Base-by-base conservation (phyloP, 129 eudicot species). In the Dittrichia graveolens region DNA sequence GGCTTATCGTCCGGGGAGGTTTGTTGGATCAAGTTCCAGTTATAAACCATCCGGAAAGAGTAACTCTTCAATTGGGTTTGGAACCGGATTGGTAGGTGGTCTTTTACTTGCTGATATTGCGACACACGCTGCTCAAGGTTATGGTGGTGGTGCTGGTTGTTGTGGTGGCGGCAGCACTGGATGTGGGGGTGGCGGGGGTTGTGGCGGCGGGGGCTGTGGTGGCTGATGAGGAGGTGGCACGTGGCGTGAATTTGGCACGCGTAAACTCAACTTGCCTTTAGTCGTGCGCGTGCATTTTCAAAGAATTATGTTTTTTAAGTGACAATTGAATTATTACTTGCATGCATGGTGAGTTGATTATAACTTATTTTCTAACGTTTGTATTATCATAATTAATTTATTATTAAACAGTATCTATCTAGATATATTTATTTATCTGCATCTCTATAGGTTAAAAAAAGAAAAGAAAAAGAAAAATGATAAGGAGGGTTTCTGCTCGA, bases 61-160 rank as follows among this genome's bases (percentile, higher is more conserved):
- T 18, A 16, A 56, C 49, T 75, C 72, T 3, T 71, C 84, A 83
- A 1, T 61, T 78, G 61, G 94, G 87, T 10, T 65, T 3, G 56
- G 56, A 5, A 84, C 87, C 0, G 87, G 89, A 11, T 24, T 87
- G 68, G 45, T 87, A 5, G 87, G 85, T 13, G 87, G 85, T 44
- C 8, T 84, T 40, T 4, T 87, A 57, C 31, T 87, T 16, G 93
- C 87, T 0, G 87, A 82, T 41, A 55, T 79, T 64, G n/a, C 79
- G 24, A 66, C 78, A 6, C 81, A 80, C 62, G 31, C 31, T 24
- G 31, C 31, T 24, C 31, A 24, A 16, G 12, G 13, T 7, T 10
- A 11, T 7, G 61, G 11, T 0, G 9, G 62, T 31, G 41, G 14
- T 4, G 7, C 40, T 57, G 41, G 63, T 24, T n/a, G 40, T 1